phyloP scores from a whole-genome alignment of 805 yeast genomes.

The Barnettozyma californica region DNA sequence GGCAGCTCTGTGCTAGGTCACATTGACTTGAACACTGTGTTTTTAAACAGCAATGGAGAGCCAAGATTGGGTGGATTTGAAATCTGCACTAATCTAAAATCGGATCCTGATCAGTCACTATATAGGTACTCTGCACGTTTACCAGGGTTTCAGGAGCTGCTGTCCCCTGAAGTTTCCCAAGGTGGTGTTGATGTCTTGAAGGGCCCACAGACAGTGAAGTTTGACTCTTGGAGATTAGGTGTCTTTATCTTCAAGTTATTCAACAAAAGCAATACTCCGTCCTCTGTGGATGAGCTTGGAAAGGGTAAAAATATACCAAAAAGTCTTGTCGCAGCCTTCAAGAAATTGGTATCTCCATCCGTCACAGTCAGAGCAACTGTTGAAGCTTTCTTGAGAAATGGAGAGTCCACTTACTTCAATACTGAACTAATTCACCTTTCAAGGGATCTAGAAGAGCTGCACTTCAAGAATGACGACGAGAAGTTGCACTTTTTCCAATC shows the following conservation, averaged over 20 bases:
- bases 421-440: slow-evolving; percentile 49
- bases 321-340: slow-evolving; percentile 31
- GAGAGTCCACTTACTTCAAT: slow-evolving; percentile 24
- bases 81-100: slow-evolving; percentile 43
- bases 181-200: slow-evolving; percentile 38
- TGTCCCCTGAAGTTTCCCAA: slow-evolving; percentile 50
- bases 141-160: slow-evolving; percentile 28
- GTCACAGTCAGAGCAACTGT: slow-evolving; percentile 35
- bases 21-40: slow-evolving; percentile 51
- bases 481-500: slow-evolving; percentile 42
- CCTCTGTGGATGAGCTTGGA: slow-evolving; percentile 7
- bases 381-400: slow-evolving; percentile 24
- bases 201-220: slow-evolving; percentile 34
- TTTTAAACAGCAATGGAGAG: slow-evolving; percentile 64
- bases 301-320: slow-evolving; percentile 31
- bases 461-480: slow-evolving; percentile 47
- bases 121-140: slow-evolving; percentile 32
- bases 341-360: slow-evolving; percentile 35
- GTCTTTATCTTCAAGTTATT: slow-evolving; percentile 44
- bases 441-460: slow-evolving; percentile 49
- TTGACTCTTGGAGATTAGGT: slow-evolving; percentile 66
- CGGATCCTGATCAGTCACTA: slow-evolving; percentile 24
- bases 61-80: slow-evolving; percentile 87
- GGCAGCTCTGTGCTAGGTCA: slow-evolving; percentile 59
- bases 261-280: slow-evolving; percentile 20